Percentiles rank a stretch among this genome's conserved stretches.
These are phyloP conservation scores for Deinandra increscens DNA, from an alignment of 129 eudicot genomes.

Conservation along the genomic window DNA sequence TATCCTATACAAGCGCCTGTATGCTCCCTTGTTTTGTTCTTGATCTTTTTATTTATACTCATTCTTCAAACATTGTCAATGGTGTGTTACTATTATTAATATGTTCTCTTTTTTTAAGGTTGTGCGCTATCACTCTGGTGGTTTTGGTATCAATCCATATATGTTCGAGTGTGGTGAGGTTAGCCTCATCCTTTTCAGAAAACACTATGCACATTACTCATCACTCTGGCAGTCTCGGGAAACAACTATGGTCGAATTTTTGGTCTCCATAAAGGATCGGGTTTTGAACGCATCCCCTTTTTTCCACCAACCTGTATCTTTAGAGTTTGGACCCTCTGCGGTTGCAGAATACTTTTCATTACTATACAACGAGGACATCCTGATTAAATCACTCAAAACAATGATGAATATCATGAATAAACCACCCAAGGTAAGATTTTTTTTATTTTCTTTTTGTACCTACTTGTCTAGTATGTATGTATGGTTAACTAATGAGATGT, in stretches of 20 bases:
- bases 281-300: not conserved
- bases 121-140: no score
- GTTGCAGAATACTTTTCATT: not conserved
- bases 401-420: not conserved
- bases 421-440: slow-evolving; percentile 1
- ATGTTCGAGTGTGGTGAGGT: not conserved
- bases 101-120: not conserved
- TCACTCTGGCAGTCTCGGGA: not conserved
- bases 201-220: fast-evolving
- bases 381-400: slow-evolving; percentile 9
- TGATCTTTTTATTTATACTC: no score
- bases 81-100: not conserved
- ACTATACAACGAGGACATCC: not conserved
- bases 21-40: no score
- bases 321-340: not conserved
- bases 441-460: not conserved
- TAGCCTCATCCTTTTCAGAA: not conserved
- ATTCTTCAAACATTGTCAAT: no score
- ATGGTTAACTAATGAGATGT: not conserved
- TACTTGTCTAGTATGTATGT: not conserved
- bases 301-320: not conserved
- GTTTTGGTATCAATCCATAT: not conserved
- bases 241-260: not conserved
- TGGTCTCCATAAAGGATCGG: not conserved
- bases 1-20: no score